Evolutionary conservation across 768 basidiomycete species (phyloP), one percentile per base, ranked within the genome.

Genomic region (Lepiota brunneoincarnata): DNA sequence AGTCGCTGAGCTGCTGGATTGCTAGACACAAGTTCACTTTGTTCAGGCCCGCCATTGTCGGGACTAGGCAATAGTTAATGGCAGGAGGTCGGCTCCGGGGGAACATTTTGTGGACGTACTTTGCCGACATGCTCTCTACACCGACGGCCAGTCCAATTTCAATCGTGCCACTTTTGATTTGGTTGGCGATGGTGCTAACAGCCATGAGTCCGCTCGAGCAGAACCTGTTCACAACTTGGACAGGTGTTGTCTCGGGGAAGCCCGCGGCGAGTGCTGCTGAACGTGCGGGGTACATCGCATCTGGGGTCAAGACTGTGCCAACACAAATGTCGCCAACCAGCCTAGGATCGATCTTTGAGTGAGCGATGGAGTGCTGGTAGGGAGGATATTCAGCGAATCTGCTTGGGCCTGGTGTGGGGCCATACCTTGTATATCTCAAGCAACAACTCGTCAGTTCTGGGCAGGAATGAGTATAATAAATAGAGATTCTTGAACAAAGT

Each of bases 131-230:
- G 69, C 83, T 88, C 69, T 95, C 92, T 14, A 89, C 79, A n/a
- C 91, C 93, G 44, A 91, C 67, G 26, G 89, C 89, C 15, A 93
- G 73, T 2, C 91, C 91, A 49, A 92, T 75, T 40, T 91, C 81
- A 40, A 92, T 89, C 64, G 92, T 87, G n/a, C 89, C 87, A 10
- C 76, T 76, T 14, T 81, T 77, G 44, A 93, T 82, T 62, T 88
- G 82, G 67, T 91, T 92, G 18, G 88, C 80, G 52, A 93, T 83
- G 26, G 79, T 77, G 9, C 86, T 88, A 26, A 87, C 76, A 11
- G 91, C 88, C 87, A 92, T 90, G n/a, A 93, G 79, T 21, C 90
- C 91, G 55, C 84, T 87, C 2, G 89, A 89, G 63, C 91, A 93
- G 67, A 91, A 90, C 26, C 91, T 75, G 64, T 93, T 92, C 61